Evolutionary conservation across 208 protist genomes (phyloP), one percentile per base, ranked within the genome.

Genomic region (Wallacemonas sp.): DNA sequence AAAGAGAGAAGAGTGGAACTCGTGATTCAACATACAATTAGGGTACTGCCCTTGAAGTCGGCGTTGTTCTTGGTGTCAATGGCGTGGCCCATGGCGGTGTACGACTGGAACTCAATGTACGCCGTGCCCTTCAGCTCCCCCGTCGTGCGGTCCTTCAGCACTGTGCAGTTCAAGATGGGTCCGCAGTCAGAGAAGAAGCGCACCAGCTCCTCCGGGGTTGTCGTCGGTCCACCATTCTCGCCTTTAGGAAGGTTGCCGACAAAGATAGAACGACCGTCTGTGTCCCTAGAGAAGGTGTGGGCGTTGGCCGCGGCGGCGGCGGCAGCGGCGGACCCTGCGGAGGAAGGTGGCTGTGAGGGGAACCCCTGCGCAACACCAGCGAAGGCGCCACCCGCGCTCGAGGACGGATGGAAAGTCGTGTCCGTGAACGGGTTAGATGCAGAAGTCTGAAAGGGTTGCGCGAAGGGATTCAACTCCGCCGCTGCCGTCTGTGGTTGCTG

Each of bases 11-110:
- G 62, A 44, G 3, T 62, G 57, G 59, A 63, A 54, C 57, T 55
- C 53, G 59, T 71, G 42, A 59, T 39, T 73, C 76, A 87, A 83
- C 85, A 92, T 95, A 95, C 89, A 66, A 88, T 92, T 82, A 95
- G 78, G 62, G 76, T 81, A 71, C 75, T 89, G 44, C 89, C 89
- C 57, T 92, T 95, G 64, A 92, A 95, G 68, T 79, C 78, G 29
- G 85, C 64, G 67, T 91, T 90, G 66, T 92, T 92, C 74, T 91
- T 95, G 2, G 71, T 83, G 42, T 95, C 89, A 42, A 95, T 89
- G 26, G 89, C 89, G 37, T 76, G 78, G 30, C 89, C 89, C 85
- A 91, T 92, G 13, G 74, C 72, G 3, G 79, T 80, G 79, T 91
- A 90, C 13, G 78, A 74, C 17, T 79, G 71, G 45, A 95, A 95